Evolutionary conservation across 805 yeast species (phyloP), one percentile per base, ranked within the genome.

Genomic region (Blastobotrys mokoenaii): DNA sequence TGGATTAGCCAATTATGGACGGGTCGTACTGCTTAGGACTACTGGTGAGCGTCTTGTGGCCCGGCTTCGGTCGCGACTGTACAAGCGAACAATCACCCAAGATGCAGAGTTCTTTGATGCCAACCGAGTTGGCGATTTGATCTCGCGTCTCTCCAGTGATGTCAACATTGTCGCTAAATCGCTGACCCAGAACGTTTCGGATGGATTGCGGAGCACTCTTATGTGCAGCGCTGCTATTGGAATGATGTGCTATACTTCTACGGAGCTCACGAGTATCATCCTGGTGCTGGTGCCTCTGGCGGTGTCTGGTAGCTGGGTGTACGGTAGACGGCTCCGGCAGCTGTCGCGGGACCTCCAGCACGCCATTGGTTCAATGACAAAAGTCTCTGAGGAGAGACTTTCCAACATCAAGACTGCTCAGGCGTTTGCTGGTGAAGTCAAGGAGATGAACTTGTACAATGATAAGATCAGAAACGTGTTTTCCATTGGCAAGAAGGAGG

Each of bases 1-100:
- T 1, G 83, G 94, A 0, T 40, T 73, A 12, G 85, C 96, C 6
- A 86, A 89, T 57, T 82, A 80, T 55, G 88, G 89, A 7, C 74
- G 97, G 54, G 76, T 84, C n/a, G 73, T 83, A 34, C 65, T 85
- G 11, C 67, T 90, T 58, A 75, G 89, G 52, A 70, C 80, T 1
- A 84, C 84, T 10, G 96, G 97, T 44, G 97, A 90, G 63, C 73
- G 84, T 50, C 69, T 90, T 32, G 95, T 89, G 49, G 90, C 96
- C 7, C 73, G 93, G 48, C 66, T 90, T 51, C 73, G 97, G 55
- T 73, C 90, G 8, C 72, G 85, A 45, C 77, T 90, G 32, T 77
- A 87, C 62, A 77, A 77, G 57, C 84, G 82, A 40, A 77, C 90
- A 12, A 70, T 90, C 46, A 78, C 79, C 40, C 96, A 89, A 60